These are phyloP conservation scores for Cystoderma amianthinum DNA, from an alignment of 768 basidiomycete genomes.

Conservation along the genomic window DNA sequence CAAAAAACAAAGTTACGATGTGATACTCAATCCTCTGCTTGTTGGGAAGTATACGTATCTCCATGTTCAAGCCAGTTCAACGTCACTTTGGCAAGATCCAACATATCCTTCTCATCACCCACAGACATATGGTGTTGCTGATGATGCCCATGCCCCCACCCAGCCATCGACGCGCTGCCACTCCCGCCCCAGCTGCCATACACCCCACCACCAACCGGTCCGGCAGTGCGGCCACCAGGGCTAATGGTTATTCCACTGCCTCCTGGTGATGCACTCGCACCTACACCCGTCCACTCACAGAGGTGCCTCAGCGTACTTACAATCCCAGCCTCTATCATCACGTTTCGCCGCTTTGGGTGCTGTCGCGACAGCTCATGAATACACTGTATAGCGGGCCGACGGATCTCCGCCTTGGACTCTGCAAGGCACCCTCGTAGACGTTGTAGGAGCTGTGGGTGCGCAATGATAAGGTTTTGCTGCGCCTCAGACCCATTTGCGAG, in stretches of 20 bases:
- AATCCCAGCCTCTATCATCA: slow-evolving; percentile 31
- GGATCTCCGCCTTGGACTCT: slow-evolving; percentile 48
- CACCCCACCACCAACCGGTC: slow-evolving; percentile 6
- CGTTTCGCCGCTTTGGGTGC: slow-evolving; percentile 25
- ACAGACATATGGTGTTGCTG: slow-evolving; percentile 33
- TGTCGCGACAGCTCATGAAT: slow-evolving; percentile 48
- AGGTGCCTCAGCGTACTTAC: slow-evolving; percentile 31
- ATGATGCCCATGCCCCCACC: slow-evolving; percentile 9
- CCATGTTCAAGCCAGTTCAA: slow-evolving; percentile 43
- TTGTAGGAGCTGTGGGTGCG: slow-evolving; percentile 41
- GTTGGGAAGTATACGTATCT: slow-evolving; percentile 15
- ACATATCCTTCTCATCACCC: slow-evolving; percentile 58
- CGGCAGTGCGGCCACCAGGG: slow-evolving; percentile 9
- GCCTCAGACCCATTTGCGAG: slow-evolving; percentile 51
- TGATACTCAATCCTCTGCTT: neutral
- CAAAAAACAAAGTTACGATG: neutral
- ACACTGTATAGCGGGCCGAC: slow-evolving; percentile 54
- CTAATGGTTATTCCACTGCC: slow-evolving; percentile 13
- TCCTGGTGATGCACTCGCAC: slow-evolving; percentile 8
- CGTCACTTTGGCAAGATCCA: slow-evolving; percentile 47
- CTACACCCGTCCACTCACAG: slow-evolving; percentile 29
- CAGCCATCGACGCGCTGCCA: slow-evolving; percentile 7
- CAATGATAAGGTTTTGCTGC: slow-evolving; percentile 47
- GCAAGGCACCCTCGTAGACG: slow-evolving; percentile 54
- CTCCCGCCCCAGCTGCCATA: slow-evolving; percentile 17